phyloP scores from a whole-genome alignment of 257 asterid species.

The Primulina eburnea region DNA sequence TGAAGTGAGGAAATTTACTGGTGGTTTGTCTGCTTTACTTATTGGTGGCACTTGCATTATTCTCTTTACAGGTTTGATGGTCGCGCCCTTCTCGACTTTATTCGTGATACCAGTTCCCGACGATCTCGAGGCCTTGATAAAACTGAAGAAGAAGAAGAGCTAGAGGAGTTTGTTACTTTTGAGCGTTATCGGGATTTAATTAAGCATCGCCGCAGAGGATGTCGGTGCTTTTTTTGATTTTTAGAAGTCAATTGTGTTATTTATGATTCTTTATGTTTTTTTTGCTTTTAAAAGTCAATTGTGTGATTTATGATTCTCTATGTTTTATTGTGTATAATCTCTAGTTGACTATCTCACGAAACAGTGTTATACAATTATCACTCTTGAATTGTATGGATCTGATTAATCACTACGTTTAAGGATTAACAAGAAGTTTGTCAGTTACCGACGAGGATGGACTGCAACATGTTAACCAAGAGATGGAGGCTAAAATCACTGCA shows the following conservation, averaged over 20 bases:
- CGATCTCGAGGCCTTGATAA: constrained; percentile 54
- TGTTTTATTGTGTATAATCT: constrained; percentile 25
- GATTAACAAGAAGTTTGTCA: constrained; percentile 45
- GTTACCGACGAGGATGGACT: constrained; percentile 89
- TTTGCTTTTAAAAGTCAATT: constrained; percentile 41
- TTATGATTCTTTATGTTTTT: constrained; percentile 32
- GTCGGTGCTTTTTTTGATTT: constrained; percentile 94
- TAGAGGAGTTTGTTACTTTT: constrained; percentile 99
- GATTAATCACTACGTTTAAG: constrained; percentile 13
- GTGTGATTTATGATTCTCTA: constrained; percentile 23
- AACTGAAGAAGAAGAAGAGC: constrained; percentile 96
- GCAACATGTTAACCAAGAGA: constrained; percentile 76
- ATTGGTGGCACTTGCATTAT: not conserved
- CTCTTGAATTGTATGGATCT: not conserved
- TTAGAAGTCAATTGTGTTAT: constrained; percentile 28
- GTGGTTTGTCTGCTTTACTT: constrained; percentile 6
- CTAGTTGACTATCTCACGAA: constrained; percentile 3
- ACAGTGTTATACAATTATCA: not conserved
- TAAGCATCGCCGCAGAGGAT: constrained; percentile 99
- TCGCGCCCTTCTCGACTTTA: constrained; percentile 95
- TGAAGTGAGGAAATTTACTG: constrained; percentile 3
- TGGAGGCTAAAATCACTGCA: constrained; percentile 81
- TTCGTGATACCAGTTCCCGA: constrained; percentile 73
- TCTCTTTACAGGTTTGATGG: constrained; percentile 82
- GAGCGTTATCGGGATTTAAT: constrained; percentile 99